Conservation (phyloP, 2,329 filamentous ascomycete genomes). For the Phialemonium atrogriseum region DNA sequence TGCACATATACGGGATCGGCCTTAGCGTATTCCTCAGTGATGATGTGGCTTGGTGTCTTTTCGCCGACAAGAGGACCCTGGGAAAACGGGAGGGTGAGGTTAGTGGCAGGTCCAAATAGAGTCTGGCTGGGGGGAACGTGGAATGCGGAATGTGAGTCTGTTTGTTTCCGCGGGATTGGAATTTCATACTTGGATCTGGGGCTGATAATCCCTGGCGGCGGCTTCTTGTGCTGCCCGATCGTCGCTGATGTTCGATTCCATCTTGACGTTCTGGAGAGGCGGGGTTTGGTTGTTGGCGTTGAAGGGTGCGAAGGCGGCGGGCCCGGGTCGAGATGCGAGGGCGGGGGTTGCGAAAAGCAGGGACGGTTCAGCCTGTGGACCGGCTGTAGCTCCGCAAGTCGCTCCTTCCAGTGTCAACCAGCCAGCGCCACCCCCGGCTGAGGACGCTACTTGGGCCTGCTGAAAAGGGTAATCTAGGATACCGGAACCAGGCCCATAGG, state of each 20-base stretch:
- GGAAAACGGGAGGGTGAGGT: conserved; percentile 8
- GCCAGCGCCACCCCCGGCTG: too few species aligned
- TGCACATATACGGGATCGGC: conserved; percentile 77
- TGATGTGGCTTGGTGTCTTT: conserved; percentile 65
- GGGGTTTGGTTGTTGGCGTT: conserved; percentile 10
- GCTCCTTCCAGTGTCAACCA: too few species aligned
- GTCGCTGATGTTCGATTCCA: conserved; percentile 27
- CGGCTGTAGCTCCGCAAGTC: too few species aligned
- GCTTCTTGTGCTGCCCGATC: conserved; percentile 52
- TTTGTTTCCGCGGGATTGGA: too few species aligned
- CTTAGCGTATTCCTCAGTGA: conserved; percentile 80
- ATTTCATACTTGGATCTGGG: conserved; percentile 43
- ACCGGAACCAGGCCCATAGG: conserved; percentile 31
- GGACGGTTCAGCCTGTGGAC: too few species aligned
- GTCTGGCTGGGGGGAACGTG: not conserved
- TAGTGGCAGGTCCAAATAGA: conserved; percentile 6
- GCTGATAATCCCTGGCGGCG: conserved; percentile 50
- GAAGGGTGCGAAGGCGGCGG: conserved; percentile 5
- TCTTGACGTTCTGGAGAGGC: conserved; percentile 20
- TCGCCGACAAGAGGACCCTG: conserved; percentile 80
- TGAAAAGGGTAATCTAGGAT: conserved; percentile 20
- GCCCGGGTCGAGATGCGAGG: conserved; percentile 2
- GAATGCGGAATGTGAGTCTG: not conserved
- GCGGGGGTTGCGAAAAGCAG: too few species aligned
- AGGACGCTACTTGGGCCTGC: too few species aligned